Percentiles rank a stretch among this genome's conserved stretches.
Conservation (phyloP, 805 yeast species). For the Hanseniaspora clermontiae region DNA sequence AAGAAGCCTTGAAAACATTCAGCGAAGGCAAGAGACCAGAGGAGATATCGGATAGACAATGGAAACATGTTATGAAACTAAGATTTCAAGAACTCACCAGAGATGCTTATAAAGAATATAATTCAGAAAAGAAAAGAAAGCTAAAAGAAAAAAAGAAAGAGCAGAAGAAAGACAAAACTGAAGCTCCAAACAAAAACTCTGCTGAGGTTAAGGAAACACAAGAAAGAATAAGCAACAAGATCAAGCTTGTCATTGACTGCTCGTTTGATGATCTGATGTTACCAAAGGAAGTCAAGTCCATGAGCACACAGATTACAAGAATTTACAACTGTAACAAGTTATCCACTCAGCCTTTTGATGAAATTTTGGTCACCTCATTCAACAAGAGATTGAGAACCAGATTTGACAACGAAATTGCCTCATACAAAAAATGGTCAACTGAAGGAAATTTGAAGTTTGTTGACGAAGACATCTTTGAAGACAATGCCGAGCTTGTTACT, state of each 20-base stretch:
- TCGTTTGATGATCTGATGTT: slow-evolving; percentile 83
- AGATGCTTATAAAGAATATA: slow-evolving; percentile 40
- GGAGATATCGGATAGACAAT: slow-evolving; percentile 77
- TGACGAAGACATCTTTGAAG: slow-evolving; percentile 26
- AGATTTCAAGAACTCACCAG: slow-evolving; percentile 51
- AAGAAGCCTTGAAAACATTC: not conserved
- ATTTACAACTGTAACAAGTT: slow-evolving; percentile 68
- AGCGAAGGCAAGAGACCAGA: slow-evolving; percentile 42
- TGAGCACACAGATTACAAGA: slow-evolving; percentile 70
- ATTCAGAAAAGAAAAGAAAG: slow-evolving; percentile 43
- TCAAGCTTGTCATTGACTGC: slow-evolving; percentile 67
- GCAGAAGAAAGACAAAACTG: slow-evolving; percentile 33
- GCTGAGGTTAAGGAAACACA: slow-evolving; percentile 21
- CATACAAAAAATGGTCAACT: slow-evolving; percentile 46
- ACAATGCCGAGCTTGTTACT: slow-evolving; percentile 21
- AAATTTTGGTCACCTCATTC: slow-evolving; percentile 51
- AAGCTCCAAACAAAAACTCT: slow-evolving; percentile 29
- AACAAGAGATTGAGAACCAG: slow-evolving; percentile 51
- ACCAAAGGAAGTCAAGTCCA: slow-evolving; percentile 52
- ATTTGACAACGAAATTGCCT: slow-evolving; percentile 48
- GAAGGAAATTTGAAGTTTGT: slow-evolving; percentile 40
- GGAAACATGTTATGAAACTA: slow-evolving; percentile 58
- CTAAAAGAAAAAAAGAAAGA: slow-evolving; percentile 31
- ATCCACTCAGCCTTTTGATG: slow-evolving; percentile 39
- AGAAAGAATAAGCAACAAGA: slow-evolving; percentile 38